Evolutionary conservation across 441 rosid genomes (phyloP), one percentile per base, ranked within the genome.

Genomic region (Manihot esculenta): DNA sequence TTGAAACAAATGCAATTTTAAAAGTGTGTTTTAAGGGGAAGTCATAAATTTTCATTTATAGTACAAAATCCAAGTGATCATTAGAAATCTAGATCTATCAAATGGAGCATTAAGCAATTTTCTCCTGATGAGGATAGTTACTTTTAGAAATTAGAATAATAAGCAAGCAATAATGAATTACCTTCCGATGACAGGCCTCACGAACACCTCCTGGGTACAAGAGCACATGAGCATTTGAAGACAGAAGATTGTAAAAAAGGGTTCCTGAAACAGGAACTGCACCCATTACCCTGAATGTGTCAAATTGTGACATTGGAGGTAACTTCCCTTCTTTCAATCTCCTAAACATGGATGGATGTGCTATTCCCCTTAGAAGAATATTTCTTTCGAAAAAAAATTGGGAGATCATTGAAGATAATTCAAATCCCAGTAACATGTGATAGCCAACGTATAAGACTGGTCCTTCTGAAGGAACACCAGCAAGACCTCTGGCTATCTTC

Each of bases 141-240:
- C 60, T 24, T 56, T 56, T 2, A 2, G 33, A 7, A 44, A 26
- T n/a, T 21, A 20, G 30, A 26, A 49, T 60, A 33, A 44, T 44
- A 38, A 12, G 9, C 44, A 26, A 14, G 7, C 11, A 48, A n/a
- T 33, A 58, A 56, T 1, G 23, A 30, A 44, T 50, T 78, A 89
- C 99, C 97, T 89, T 95, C 26, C 92, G 79, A 72, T 95, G 98
- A 66, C 85, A 84, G 73, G 94, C 97, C 80, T 92, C 99, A 6
- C 97, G 97, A 79, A 84, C 75, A 33, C 97, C 99, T 72, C 99
- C 97, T 7, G 99, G 98, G 76, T 88, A 92, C 62, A 95, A 71
- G 15, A 95, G 69, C 65, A 88, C 87, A 69, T 95, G 91, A 71
- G 93, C 82, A 67, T 85, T 89, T 18, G 91, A 81, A n/a, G 93